Evolutionary conservation across 805 yeast genomes (phyloP).

Genomic region (Metschnikowia vanudenii): DNA sequence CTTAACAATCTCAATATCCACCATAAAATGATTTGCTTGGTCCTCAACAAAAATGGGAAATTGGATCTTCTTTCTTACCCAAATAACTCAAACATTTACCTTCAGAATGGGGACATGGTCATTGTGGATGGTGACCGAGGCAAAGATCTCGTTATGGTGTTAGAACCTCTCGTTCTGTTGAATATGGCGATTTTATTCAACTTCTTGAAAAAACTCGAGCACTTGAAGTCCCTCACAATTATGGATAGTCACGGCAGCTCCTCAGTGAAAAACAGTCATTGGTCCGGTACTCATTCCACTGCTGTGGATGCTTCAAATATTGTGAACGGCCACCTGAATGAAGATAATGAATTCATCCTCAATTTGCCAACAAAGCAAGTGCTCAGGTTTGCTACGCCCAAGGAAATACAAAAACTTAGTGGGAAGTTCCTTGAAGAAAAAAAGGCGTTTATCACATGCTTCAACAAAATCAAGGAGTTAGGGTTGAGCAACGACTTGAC

Average conservation of each 20-base stretch:
- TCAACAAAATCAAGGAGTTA: conserved; percentile 45
- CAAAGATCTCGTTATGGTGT: conserved; percentile 70
- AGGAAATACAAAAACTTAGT: conserved; percentile 61
- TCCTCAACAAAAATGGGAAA: conserved; percentile 61
- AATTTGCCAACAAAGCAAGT: conserved; percentile 74
- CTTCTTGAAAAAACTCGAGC: conserved; percentile 71
- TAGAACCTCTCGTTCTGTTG: conserved; percentile 61
- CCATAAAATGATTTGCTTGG: conserved; percentile 46
- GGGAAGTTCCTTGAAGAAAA: conserved; percentile 69
- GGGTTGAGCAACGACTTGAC: conserved; percentile 43
- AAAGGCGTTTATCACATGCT: conserved; percentile 66
- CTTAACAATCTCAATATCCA: conserved; percentile 41
- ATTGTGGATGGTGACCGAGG: conserved; percentile 85
- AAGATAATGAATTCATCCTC: conserved; percentile 61
- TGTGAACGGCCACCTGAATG: conserved; percentile 42
- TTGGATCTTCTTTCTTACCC: conserved; percentile 70
- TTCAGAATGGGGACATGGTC: conserved; percentile 63
- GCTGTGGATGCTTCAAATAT: conserved; percentile 34
- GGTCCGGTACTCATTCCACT: conserved; percentile 42
- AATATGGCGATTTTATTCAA: conserved; percentile 70
- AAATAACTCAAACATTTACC: conserved; percentile 55
- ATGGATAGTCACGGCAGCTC: conserved; percentile 25
- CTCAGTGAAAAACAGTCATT: conserved; percentile 23
- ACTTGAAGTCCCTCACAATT: conserved; percentile 51
- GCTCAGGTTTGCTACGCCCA: conserved; percentile 70